Base-by-base conservation (phyloP, 2,329 filamentous ascomycete genomes). In the Colletotrichum sidae region DNA sequence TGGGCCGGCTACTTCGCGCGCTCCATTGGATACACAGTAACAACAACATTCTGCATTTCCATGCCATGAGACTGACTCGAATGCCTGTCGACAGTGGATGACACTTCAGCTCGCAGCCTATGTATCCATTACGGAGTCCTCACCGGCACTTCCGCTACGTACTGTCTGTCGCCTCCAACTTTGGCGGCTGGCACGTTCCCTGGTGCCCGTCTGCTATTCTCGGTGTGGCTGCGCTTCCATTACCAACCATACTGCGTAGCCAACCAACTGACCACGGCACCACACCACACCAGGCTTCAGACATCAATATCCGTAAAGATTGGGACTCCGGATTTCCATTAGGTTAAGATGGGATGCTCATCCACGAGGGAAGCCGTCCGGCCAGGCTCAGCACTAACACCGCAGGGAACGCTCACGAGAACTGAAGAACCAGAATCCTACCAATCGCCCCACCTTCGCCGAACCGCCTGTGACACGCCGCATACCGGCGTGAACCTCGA, bases 211-310 rank as follows among this genome's bases (percentile, higher is more conserved):
- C 15, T 39, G 52, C 46, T 65, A 65, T 65, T 65, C 58, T 56
- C 46, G 37, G 58, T 25, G 62, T 56, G 62, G 62, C 62, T 65
- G 62, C 62, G 62, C 62, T 65, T 65, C 41, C 35, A 62, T 39
- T 37, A 44, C 62, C 52, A 65, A 61, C 51, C 62, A 52, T 15
- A 60, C 42, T 35, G 9, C 25, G 25, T 25, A 45, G 10, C 37
- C 15, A 33, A 17, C 12, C 34, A 8, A 33, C 39, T 2, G 12
- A 46, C 8, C 15, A n/a, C 12, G 10, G 17, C 41, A 35, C n/a
- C 33, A 17, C 13, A 37, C 13, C 47, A 34, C 15, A 10, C 15
- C 39, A 39, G 25, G 25, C 25, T 25, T 5, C 25, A 25, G 25
- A 25, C 25, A 4, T 25, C 25, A 25, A 4, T 25, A 5, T 25